These are phyloP conservation scores for Teunomyces pallodes DNA, from an alignment of 805 yeast species.

Conservation along the genomic window DNA sequence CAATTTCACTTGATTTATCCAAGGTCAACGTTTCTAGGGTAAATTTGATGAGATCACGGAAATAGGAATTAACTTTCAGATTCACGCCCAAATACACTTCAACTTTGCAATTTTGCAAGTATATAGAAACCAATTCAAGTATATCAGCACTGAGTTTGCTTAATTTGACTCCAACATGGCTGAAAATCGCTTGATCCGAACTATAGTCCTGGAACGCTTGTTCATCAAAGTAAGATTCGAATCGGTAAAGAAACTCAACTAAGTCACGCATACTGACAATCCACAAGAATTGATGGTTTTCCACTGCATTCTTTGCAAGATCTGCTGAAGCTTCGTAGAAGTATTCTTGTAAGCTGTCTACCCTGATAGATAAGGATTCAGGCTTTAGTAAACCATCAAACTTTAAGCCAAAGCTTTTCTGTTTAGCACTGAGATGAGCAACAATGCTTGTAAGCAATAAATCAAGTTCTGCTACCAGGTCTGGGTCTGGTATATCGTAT, in stretches of 20 bases:
- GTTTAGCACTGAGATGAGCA: background rate
- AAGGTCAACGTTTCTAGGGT: conserved; percentile 9
- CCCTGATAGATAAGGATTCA: conserved; percentile 11
- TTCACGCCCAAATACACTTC: background rate
- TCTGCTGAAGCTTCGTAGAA: conserved; percentile 11
- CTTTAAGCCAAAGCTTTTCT: background rate
- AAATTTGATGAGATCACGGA: background rate
- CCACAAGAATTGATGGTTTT: conserved; percentile 21
- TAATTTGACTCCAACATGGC: conserved; percentile 8
- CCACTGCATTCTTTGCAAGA: conserved; percentile 11
- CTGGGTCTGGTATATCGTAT: conserved; percentile 1
- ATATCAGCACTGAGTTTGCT: conserved; percentile 9
- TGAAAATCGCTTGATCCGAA: background rate
- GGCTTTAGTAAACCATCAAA: conserved; percentile 1
- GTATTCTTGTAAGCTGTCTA: conserved; percentile 19
- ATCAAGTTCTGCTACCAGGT: background rate
- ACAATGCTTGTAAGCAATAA: background rate
- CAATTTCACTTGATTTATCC: conserved; percentile 1
- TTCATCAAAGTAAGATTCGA: background rate
- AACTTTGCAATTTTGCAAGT: background rate
- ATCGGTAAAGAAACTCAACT: background rate
- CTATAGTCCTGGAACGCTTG: background rate
- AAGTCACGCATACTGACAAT: conserved; percentile 10
- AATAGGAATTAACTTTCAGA: conserved; percentile 2
- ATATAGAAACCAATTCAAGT: background rate